Conservation (phyloP, 2,329 filamentous ascomycete genomes). For the Grosmannia huntii region DNA sequence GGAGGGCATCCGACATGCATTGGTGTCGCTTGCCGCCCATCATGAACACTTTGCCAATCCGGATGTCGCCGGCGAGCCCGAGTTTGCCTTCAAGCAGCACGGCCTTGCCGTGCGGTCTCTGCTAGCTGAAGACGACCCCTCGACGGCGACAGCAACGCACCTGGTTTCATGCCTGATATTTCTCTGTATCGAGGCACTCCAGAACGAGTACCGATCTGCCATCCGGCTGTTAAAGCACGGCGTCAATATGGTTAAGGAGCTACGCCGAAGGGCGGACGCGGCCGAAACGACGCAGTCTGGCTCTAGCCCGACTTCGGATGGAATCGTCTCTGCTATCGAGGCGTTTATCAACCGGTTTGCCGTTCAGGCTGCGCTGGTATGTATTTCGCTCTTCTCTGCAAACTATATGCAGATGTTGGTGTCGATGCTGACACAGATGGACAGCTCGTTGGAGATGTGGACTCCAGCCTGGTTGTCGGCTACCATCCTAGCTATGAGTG, state of each 20-base stretch:
- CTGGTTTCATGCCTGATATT: constrained; percentile 9
- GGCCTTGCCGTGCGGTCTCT: constrained; percentile 5
- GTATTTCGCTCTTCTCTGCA: not conserved
- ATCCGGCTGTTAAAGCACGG: constrained; percentile 8
- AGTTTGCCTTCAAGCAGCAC: constrained; percentile 5
- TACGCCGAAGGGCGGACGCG: not conserved
- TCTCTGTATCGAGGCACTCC: constrained; percentile 9
- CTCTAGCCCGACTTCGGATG: not conserved
- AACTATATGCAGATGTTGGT: not conserved
- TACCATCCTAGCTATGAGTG: not conserved
- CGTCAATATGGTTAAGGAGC: constrained; percentile 2
- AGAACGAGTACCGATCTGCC: constrained; percentile 6
- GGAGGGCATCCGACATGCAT: constrained; percentile 6
- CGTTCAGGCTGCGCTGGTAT: constrained; percentile 6
- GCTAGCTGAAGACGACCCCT: not conserved
- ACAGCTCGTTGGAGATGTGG: constrained; percentile 4
- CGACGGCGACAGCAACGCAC: constrained; percentile 2
- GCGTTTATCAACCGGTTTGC: constrained; percentile 7
- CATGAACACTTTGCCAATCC: constrained; percentile 4
- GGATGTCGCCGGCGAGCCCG: not conserved
- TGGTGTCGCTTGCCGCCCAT: constrained; percentile 8
- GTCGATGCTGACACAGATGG: not conserved
- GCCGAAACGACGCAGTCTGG: not conserved
- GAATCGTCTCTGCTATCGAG: not conserved
- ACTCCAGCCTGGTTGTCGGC: not conserved